Evolutionary conservation across 2,329 filamentous ascomycete species (phyloP).

Genomic region (Microsporum ferrugineum): DNA sequence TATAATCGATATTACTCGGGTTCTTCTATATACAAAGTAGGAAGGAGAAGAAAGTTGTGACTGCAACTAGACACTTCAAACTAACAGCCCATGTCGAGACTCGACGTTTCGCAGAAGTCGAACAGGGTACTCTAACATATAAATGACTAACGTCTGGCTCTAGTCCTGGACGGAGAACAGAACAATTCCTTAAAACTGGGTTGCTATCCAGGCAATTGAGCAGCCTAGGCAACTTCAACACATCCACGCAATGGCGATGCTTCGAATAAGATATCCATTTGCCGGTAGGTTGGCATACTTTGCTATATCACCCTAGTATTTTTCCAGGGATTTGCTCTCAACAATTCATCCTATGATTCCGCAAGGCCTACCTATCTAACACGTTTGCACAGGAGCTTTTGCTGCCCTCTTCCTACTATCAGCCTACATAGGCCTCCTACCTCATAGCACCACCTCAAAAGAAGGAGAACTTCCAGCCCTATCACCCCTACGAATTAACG

Average conservation of each 20-base stretch:
- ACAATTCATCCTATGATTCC: slow-evolving; percentile 11
- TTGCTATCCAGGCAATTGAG: background rate
- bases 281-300: slow-evolving; percentile 52
- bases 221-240: background rate
- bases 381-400: slow-evolving; percentile 47
- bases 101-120: background rate
- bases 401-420: slow-evolving; percentile 57
- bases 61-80: background rate
- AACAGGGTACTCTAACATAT: background rate
- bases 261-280: slow-evolving; percentile 82
- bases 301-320: background rate
- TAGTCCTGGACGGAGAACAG: background rate
- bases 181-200: background rate
- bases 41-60: background rate
- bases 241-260: slow-evolving; percentile 27
- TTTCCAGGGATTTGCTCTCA: too few relatives aligned
- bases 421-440: slow-evolving; percentile 68
- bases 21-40: background rate
- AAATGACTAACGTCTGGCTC: background rate
- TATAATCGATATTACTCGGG: background rate
- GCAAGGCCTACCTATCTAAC: slow-evolving; percentile 1
- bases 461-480: slow-evolving; percentile 24
- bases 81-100: background rate
- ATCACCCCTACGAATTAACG: slow-evolving; percentile 54
- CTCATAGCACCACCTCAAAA: slow-evolving; percentile 28